These are phyloP conservation scores for Nicotiana tabacum DNA, from an alignment of 257 asterid genomes.

Conservation along the genomic window DNA sequence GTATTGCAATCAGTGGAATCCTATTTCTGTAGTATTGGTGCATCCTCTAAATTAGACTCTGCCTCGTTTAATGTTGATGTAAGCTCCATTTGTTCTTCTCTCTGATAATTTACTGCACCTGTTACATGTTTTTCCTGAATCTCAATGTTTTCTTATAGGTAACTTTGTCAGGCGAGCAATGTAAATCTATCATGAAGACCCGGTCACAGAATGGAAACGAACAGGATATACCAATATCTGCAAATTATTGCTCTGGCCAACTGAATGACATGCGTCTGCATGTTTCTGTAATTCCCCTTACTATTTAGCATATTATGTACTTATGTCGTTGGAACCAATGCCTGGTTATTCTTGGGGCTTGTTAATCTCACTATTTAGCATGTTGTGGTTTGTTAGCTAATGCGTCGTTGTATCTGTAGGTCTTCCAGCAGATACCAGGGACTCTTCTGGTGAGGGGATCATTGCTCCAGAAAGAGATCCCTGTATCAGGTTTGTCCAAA, in stretches of 20 bases:
- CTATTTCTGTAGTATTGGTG: slow-evolving; percentile 48
- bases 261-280: slow-evolving; percentile 43
- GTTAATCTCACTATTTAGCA: background rate
- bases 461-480: slow-evolving; percentile 45
- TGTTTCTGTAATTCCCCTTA: slow-evolving; percentile 44
- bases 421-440: slow-evolving; percentile 89
- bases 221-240: slow-evolving; percentile 18
- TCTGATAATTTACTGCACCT: background rate
- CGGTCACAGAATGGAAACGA: slow-evolving; percentile 18
- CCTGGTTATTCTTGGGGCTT: background rate
- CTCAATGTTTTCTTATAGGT: slow-evolving; percentile 6
- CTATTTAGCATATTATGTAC: background rate
- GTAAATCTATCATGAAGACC: slow-evolving; percentile 37
- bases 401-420: slow-evolving; percentile 32
- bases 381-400: background rate
- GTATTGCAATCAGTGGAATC: slow-evolving; percentile 75
- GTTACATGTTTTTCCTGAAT: background rate
- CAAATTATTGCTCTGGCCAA: slow-evolving; percentile 22
- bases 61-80: slow-evolving; percentile 57
- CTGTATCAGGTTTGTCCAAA: slow-evolving; percentile 39
- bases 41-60: slow-evolving; percentile 58
- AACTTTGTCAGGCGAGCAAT: slow-evolving; percentile 32
- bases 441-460: slow-evolving; percentile 67
- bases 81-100: slow-evolving; percentile 22
- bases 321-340: background rate